Conservation (phyloP, 306 rosid genomes). For the Betula pendula region DNA sequence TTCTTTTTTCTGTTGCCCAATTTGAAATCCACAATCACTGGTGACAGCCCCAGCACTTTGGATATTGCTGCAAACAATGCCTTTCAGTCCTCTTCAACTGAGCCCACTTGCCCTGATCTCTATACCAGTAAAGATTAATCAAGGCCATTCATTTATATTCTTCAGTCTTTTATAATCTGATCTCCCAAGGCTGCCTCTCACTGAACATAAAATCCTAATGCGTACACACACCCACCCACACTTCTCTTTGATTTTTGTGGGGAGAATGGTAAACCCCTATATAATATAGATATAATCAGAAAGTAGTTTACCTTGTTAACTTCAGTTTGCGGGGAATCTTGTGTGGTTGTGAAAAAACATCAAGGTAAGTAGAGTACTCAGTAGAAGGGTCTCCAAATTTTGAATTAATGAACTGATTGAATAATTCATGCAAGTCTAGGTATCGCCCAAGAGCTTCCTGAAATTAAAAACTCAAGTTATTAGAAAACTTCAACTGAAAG, state of each 20-base stretch:
- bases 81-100: neutral
- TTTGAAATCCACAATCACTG: neutral
- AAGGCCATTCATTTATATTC: neutral
- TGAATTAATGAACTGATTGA: constrained; percentile 75
- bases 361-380: constrained; percentile 87
- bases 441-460: constrained; percentile 93
- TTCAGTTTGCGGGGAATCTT: constrained; percentile 73
- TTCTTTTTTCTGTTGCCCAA: neutral
- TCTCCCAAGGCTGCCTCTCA: neutral
- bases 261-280: neutral
- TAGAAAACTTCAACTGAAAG: neutral
- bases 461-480: constrained; percentile 26
- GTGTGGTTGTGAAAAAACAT: constrained; percentile 68
- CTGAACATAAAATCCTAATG: neutral
- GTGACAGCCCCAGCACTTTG: neutral
- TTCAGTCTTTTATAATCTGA: neutral
- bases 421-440: constrained; percentile 84
- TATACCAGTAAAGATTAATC: neutral
- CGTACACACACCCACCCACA: neutral
- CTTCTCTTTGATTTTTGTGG: neutral
- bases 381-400: constrained; percentile 86
- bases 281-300: neutral
- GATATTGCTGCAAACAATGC: neutral
- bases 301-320: constrained; percentile 51
- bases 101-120: neutral